Evolutionary conservation across 2,329 filamentous ascomycete species (phyloP).

Genomic region (Kalaharituber pfeilii): DNA sequence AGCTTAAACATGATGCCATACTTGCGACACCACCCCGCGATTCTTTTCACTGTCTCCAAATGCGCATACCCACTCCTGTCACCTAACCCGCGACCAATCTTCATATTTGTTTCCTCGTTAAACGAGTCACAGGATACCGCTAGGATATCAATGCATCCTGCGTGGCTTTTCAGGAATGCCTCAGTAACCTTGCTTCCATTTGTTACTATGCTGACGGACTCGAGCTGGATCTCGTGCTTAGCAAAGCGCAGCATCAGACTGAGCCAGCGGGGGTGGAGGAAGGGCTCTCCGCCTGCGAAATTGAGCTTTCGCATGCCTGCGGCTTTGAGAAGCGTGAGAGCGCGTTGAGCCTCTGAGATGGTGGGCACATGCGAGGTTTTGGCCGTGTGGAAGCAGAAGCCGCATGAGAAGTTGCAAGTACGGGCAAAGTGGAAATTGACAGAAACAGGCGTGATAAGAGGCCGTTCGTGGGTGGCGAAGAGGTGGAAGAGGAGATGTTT

Average conservation of each 20-base stretch:
- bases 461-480: not conserved
- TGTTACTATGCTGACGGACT: constrained; percentile 38
- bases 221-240: constrained; percentile 34
- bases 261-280: constrained; percentile 33
- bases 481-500: not conserved
- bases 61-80: too few species aligned
- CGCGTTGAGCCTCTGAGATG: constrained; percentile 30
- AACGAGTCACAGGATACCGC: constrained; percentile 42
- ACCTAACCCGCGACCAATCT: constrained; percentile 36
- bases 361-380: constrained; percentile 32
- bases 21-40: constrained; percentile 32
- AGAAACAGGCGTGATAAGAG: constrained; percentile 26
- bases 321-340: constrained; percentile 31
- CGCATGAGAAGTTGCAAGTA: constrained; percentile 35
- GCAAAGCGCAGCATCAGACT: constrained; percentile 32
- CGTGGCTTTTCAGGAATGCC: constrained; percentile 30
- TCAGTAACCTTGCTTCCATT: constrained; percentile 35
- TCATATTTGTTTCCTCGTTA: constrained; percentile 33
- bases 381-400: constrained; percentile 42
- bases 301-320: constrained; percentile 41
- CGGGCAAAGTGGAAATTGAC: constrained; percentile 35
- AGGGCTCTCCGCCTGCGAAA: constrained; percentile 39
- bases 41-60: constrained; percentile 30
- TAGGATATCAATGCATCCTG: constrained; percentile 35
- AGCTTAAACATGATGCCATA: constrained; percentile 39